Percentiles rank a stretch among this genome's conserved stretches.
These are phyloP conservation scores for Juglanconis sp. DNA, from an alignment of 2,329 filamentous ascomycete genomes.

Conservation along the genomic window DNA sequence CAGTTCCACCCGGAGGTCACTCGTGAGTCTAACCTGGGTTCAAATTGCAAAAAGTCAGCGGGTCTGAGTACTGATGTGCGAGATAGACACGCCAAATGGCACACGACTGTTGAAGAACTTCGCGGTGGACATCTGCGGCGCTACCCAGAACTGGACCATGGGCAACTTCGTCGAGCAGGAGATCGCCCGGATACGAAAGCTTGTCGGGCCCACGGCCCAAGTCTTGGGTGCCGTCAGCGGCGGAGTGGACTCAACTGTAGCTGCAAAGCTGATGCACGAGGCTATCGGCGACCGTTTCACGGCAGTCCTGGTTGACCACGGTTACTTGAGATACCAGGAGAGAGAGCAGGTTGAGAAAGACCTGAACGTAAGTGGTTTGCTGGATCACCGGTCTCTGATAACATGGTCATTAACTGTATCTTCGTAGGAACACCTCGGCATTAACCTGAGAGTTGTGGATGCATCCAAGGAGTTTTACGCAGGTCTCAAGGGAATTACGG, in stretches of 20 bases:
- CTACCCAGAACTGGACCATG: constrained; percentile 80
- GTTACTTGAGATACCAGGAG: constrained; percentile 79
- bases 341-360: constrained; percentile 72
- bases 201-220: constrained; percentile 79
- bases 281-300: constrained; percentile 68
- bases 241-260: constrained; percentile 88
- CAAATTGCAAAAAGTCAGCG: not conserved
- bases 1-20: constrained; percentile 86
- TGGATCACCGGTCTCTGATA: not conserved
- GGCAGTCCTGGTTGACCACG: constrained; percentile 82
- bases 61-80: not conserved
- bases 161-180: constrained; percentile 76
- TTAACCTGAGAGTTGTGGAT: constrained; percentile 87
- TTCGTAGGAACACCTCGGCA: constrained; percentile 74
- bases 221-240: constrained; percentile 60
- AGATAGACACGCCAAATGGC: constrained; percentile 48
- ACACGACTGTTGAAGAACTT: constrained; percentile 77
- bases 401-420: constrained; percentile 36
- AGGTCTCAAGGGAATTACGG: constrained; percentile 69
- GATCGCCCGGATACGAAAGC: constrained; percentile 71
- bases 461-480: constrained; percentile 74
- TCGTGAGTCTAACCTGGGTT: not conserved
- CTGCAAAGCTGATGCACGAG: constrained; percentile 78
- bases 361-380: constrained; percentile 13
- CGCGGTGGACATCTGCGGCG: constrained; percentile 75